Evolutionary conservation across 2,329 filamentous ascomycete species (phyloP).

Genomic region (Exophiala viscosa): DNA sequence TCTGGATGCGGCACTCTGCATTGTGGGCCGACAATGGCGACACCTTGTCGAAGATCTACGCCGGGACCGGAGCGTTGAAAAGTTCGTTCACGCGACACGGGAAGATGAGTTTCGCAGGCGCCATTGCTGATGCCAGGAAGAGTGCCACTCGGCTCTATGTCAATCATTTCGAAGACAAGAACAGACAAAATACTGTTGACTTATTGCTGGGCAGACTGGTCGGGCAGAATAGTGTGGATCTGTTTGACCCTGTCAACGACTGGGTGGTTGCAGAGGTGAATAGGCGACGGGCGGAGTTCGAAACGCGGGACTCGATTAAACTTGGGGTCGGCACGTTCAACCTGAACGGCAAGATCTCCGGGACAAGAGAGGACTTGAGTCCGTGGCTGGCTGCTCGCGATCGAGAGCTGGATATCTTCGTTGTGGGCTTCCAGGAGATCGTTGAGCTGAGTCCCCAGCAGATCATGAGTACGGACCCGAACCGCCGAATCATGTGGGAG

Average conservation of each 20-base stretch:
- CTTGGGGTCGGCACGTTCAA: constrained; percentile 93
- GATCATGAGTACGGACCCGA: constrained; percentile 97
- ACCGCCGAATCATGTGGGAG: constrained; percentile 82
- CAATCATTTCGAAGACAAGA: constrained; percentile 96
- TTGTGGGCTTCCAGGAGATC: constrained; percentile 94
- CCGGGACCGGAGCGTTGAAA: constrained; percentile 91
- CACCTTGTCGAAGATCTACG: constrained; percentile 89
- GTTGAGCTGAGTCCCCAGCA: constrained; percentile 97
- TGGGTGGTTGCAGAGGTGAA: constrained; percentile 74
- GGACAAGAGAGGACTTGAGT: constrained; percentile 73
- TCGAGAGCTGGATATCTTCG: constrained; percentile 77
- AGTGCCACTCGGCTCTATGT: constrained; percentile 92
- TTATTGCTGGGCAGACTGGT: constrained; percentile 81
- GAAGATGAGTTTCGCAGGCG: constrained; percentile 92
- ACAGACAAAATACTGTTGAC: constrained; percentile 89
- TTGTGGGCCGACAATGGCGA: constrained; percentile 98
- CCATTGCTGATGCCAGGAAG: constrained; percentile 91
- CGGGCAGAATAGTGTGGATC: constrained; percentile 74
- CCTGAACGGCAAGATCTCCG: constrained; percentile 79
- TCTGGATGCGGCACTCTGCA: constrained; percentile 87
- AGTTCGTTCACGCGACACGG: constrained; percentile 90
- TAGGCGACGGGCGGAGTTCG: constrained; percentile 65
- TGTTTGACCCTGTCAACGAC: constrained; percentile 94
- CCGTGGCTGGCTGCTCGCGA: constrained; percentile 71
- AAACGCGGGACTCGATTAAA: constrained; percentile 67